Evolutionary conservation across 2,329 filamentous ascomycete species (phyloP), one percentile per base, ranked within the genome.

Genomic region (Colletotrichum destructivum): DNA sequence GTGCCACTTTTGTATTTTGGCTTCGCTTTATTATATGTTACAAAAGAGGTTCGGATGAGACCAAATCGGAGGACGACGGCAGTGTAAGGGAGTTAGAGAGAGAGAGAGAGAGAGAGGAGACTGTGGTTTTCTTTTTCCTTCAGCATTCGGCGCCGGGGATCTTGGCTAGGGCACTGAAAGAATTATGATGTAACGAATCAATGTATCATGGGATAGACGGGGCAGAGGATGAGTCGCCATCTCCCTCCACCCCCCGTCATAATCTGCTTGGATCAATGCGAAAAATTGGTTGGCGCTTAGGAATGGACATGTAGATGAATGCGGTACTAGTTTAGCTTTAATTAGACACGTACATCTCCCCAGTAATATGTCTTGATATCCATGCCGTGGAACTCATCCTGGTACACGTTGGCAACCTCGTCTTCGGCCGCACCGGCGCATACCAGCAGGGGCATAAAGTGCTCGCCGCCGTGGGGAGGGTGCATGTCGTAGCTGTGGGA

Each of bases 381-480:
- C 46, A 88, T 67, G 2, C 86, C 87, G 61, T 80, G 35, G 73
- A 83, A 88, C 7, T 84, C 78, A 77, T 90, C 88, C n/a, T 78
- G 79, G 74, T 88, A 90, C 16, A 73, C 78, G 73, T 78, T 80
- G 21, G 80, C 84, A 76, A 78, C 78, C 60, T 84, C 86, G 23
- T 85, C 84, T 15, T 78, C 83, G 0, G 85, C 88, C 0, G 84
- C 85, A 0, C 86, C 88, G 4, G 87, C 87, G 74, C 86, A 88
- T 42, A 90, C 89, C 56, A 90, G 77, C 79, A 91, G 77, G 69
- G 89, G 89, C 83, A 90, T 79, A 66, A 90, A 90, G 74, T 91
- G 89, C 79, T 90, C 89, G 0, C 86, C 88, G 0, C 85, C 87
- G 12, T 81, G 77, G 1, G 79, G 79, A 3, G 89, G 89, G 76